phyloP scores from a whole-genome alignment of 306 rosid species.

The Begonia masoniana region DNA sequence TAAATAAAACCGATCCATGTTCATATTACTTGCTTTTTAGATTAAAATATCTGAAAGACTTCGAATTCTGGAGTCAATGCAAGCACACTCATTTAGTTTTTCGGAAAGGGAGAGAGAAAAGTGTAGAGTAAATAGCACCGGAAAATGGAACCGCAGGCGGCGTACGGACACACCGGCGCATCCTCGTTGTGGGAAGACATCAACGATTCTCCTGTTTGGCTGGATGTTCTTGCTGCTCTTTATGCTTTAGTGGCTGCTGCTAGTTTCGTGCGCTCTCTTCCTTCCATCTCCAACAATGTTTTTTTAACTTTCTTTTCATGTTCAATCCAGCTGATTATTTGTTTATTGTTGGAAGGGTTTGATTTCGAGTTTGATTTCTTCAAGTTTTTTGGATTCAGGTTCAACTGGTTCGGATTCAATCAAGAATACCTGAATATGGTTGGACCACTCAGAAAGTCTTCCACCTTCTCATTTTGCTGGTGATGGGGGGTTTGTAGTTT shows the following conservation, averaged over 20 bases:
- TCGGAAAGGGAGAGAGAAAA: background rate
- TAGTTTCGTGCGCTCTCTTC: slow-evolving; percentile 40
- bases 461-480: slow-evolving; percentile 91
- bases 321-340: slow-evolving; percentile 1
- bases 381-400: slow-evolving; percentile 23
- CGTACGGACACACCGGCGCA: slow-evolving; percentile 32
- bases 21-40: too few species aligned
- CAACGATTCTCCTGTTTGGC: slow-evolving; percentile 68
- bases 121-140: too few species aligned
- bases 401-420: slow-evolving; percentile 90
- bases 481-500: slow-evolving; percentile 70
- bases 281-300: background rate
- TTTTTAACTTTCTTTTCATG: background rate
- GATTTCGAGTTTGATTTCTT: background rate
- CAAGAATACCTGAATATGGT: slow-evolving; percentile 97
- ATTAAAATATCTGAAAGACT: too few species aligned
- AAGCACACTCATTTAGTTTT: too few species aligned
- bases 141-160: slow-evolving; percentile 35
- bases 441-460: slow-evolving; percentile 99
- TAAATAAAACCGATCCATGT: too few species aligned
- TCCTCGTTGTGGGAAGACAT: slow-evolving; percentile 75
- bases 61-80: too few species aligned
- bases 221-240: slow-evolving; percentile 66
- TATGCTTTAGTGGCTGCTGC: slow-evolving; percentile 64
- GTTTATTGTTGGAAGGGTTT: background rate